Base-by-base conservation (phyloP, 768 basidiomycete species). In the Mycena alexandri region DNA sequence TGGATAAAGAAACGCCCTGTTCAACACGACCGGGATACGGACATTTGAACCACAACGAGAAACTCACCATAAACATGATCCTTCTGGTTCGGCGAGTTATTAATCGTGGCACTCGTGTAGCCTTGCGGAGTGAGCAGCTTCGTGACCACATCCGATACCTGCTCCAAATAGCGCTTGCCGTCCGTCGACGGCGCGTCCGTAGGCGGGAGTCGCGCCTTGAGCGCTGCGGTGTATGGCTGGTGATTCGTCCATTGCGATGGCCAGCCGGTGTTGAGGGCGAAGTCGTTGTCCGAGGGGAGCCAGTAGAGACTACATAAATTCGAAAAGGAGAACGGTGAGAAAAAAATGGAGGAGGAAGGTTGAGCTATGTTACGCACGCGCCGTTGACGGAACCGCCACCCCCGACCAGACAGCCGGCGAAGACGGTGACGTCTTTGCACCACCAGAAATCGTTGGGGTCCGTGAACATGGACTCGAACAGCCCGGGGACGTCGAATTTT, bases 391-490 rank as follows among this genome's bases (percentile, higher is more conserved):
- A 82, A 7, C 86, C 87, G 42, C 89, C 89, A 21, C 89, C 89
- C 63, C 89, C 89, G 21, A 90, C 73, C 36, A 90, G 74, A 74
- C 89, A 90, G 36, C 88, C 89, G 24, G 89, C 89, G 74, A 89
- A 90, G 25, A 85, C 83, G 25, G 80, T 87, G 65, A 89, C 78
- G 75, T 90, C 89, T 84, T 87, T 88, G 78, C 89, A 90, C 87
- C 87, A 90, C 84, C 85, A 90, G 77, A 81, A 90, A 2, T 82
- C 79, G 69, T 87, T 83, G 44, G 79, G 73, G 61, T 88, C 87
- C 17, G 83, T 80, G 78, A 90, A 90, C 86, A 89, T 86, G 46
- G 86, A 85, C 77, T 90, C 87, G 72, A 89, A 90, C 47, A 89
- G 72, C 70, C 89, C 89, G 22, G 89, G 89, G 61, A 89, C 79